These are phyloP conservation scores for Fagus sylvatica DNA, from an alignment of 306 rosid species.

Conservation along the genomic window DNA sequence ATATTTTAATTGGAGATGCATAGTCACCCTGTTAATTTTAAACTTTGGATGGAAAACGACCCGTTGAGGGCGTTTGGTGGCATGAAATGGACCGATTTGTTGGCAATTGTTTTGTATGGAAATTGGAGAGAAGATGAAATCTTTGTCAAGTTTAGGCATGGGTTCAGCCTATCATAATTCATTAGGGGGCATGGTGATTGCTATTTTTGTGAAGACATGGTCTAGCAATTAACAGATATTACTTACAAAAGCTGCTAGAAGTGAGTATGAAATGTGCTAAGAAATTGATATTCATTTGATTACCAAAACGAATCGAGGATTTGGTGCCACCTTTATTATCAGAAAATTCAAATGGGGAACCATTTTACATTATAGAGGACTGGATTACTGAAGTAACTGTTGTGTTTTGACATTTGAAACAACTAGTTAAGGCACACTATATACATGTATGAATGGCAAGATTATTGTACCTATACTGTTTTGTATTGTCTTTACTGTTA, in stretches of 20 bases:
- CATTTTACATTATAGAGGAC: background rate
- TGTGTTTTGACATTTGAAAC: background rate
- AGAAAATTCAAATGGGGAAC: background rate
- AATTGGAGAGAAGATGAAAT: background rate
- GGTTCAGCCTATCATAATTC: background rate
- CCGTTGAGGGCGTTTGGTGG: slow-evolving; percentile 31
- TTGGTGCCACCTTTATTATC: background rate
- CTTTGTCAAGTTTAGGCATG: background rate
- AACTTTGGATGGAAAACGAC: slow-evolving; percentile 41
- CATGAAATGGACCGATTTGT: slow-evolving; percentile 31
- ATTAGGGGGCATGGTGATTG: background rate
- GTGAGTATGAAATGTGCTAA: background rate
- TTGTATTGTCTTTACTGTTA: background rate
- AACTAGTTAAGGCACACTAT: background rate
- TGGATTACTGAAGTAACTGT: background rate
- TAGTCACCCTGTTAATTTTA: slow-evolving; percentile 31
- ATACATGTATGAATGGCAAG: background rate
- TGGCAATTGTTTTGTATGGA: background rate
- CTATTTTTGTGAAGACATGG: background rate
- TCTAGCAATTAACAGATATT: background rate
- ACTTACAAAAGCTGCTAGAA: background rate
- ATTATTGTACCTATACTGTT: background rate
- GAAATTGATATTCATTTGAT: background rate
- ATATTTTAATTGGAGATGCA: slow-evolving; percentile 38
- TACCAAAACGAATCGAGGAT: background rate